Base-by-base conservation (phyloP, 345 rosid species). In the Gossypium bickii region DNA sequence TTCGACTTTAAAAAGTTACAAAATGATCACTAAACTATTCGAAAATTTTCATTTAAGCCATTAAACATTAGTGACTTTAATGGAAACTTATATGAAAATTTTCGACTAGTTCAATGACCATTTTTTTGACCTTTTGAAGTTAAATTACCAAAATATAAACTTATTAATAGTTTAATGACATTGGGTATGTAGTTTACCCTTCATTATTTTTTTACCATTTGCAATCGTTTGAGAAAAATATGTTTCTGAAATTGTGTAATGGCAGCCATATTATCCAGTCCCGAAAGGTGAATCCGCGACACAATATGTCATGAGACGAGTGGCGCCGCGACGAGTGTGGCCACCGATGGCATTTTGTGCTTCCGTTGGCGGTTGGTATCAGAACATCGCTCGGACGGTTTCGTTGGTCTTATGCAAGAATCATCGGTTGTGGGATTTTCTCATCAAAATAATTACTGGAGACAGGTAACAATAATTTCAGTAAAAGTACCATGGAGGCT, bases 291-390 rank as follows among this genome's bases (percentile, higher is more conserved):
- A 71, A 66, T 83, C 80, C 18, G 89, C 87, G 2, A 86, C 97
- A 6, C 97, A 89, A 62, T 87, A 93, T 74, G 93, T 90, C 56
- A 89, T 96, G 97, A 82, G 90, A 78, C 88, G 48, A 80, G 61
- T 93, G 25, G 98, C 98, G 0, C 98, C 98, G 6, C 75, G 93
- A 78, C 89, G 85, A 8, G 91, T 96, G 67, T 96, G 99, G 98
- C 99, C 99, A 24, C 78, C 80, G 2, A 89, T 93, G 64, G 86
- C 91, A 3, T 93, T 96, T 51, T 97, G 91, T 10, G 88, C 98
- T 22, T 96, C 99, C 2, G 77, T 96, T 41, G 97, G 89, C 15
- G 84, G 97, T 80, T 92, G 98, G 98, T 96, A 96, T 67, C 98
- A 96, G 85, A 97, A 96, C 79, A 83, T 96, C 56, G 77, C 86